These are phyloP conservation scores for Persicaria maculosa DNA, from an alignment of 148 eudicot genomes.

Conservation along the genomic window DNA sequence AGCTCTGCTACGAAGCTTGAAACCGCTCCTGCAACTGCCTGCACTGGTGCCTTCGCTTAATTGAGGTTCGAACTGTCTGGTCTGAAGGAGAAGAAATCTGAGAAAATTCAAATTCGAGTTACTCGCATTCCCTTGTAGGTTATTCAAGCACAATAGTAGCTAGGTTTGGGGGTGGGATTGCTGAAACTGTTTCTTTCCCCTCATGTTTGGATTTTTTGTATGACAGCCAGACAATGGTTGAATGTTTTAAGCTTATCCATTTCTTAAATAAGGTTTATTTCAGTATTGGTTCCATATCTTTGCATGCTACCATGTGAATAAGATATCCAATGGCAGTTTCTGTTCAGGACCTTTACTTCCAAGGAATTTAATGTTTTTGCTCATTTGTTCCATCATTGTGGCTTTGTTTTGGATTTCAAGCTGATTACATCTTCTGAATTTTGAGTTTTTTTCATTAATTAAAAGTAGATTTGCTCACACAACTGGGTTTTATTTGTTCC, in stretches of 20 bases:
- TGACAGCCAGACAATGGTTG: slow-evolving; percentile 9
- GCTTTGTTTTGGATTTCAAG: neutral
- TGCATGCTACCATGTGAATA: neutral
- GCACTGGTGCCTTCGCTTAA: slow-evolving; percentile 66
- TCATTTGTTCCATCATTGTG: neutral
- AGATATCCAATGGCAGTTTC: slow-evolving; percentile 2
- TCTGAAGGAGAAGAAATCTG: neutral
- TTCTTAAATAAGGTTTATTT: slow-evolving; percentile 7
- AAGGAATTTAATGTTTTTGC: neutral
- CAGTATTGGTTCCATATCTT: neutral
- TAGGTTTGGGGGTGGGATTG: slow-evolving; percentile 5
- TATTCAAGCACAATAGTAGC: slow-evolving; percentile 9
- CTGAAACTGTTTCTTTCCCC: slow-evolving; percentile 2
- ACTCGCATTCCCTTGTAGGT: neutral
- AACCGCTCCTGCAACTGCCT: slow-evolving; percentile 72
- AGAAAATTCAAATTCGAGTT: neutral
- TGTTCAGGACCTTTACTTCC: neutral
- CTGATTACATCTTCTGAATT: neutral
- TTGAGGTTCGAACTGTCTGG: neutral
- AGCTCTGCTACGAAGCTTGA: slow-evolving; percentile 48
- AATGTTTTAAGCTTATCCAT: neutral
- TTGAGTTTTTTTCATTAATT: too few relatives aligned
- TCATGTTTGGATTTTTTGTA: slow-evolving; percentile 2
- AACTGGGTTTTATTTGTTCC: too few relatives aligned
- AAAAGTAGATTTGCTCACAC: too few relatives aligned